phyloP scores from a whole-genome alignment of 2,329 filamentous ascomycete genomes.

The Aspergillus neoniger region DNA sequence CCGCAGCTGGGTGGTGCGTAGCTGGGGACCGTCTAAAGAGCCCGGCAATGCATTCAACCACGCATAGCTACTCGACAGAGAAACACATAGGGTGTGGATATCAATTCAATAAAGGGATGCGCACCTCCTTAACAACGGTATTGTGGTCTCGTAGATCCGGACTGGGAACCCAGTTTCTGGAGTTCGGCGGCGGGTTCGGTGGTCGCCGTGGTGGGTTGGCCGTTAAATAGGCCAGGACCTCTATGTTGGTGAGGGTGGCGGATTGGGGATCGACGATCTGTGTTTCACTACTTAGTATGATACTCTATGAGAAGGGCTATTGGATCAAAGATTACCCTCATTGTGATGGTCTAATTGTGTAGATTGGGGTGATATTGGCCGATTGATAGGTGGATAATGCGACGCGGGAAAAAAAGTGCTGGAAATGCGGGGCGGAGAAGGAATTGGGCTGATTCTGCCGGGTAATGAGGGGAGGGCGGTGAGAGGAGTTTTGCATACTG shows the following conservation, averaged over 20 bases:
- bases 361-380: background rate
- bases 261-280: conserved; percentile 49
- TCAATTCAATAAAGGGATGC: background rate
- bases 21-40: background rate
- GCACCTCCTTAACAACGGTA: conserved; percentile 49
- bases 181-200: conserved; percentile 41
- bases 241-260: conserved; percentile 47
- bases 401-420: conserved; percentile 10
- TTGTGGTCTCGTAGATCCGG: conserved; percentile 49
- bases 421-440: conserved; percentile 14
- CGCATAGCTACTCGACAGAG: background rate
- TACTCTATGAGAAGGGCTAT: background rate
- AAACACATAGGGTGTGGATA: background rate
- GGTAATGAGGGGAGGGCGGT: background rate
- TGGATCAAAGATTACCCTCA: conserved; percentile 25
- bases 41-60: background rate
- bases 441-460: background rate
- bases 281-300: background rate
- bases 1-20: background rate
- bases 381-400: background rate
- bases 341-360: conserved; percentile 9
- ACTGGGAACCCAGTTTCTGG: conserved; percentile 42
- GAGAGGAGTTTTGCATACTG: background rate
- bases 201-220: conserved; percentile 45
- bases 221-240: conserved; percentile 46